Conservation (phyloP, 352 stramenopile species). For the Nothophytophthora sp. region DNA sequence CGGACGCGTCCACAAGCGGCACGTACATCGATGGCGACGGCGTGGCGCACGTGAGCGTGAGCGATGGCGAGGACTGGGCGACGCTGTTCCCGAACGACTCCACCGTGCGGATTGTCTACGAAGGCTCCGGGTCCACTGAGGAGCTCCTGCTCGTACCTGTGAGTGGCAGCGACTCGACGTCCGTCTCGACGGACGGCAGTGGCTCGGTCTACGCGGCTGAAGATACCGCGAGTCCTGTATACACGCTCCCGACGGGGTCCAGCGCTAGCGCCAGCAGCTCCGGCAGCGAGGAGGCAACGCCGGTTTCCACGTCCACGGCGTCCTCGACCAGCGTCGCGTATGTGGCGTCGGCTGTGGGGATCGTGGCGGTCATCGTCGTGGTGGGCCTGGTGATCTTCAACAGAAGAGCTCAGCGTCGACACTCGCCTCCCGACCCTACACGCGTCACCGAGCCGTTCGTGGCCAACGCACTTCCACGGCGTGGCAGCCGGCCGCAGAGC, state of each 20-base stretch:
- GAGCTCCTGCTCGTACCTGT: constrained; percentile 36
- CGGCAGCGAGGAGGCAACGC: constrained; percentile 4
- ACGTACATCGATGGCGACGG: constrained; percentile 24
- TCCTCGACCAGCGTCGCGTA: constrained; percentile 21
- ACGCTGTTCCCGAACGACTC: constrained; percentile 37
- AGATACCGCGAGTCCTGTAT: constrained; percentile 10
- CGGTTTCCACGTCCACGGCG: constrained; percentile 13
- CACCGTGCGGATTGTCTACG: constrained; percentile 46
- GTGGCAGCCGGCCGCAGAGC: constrained; percentile 18
- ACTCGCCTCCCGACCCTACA: constrained; percentile 18
- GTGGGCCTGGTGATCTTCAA: constrained; percentile 23
- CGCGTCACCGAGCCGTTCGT: constrained; percentile 27
- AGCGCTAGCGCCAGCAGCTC: constrained; percentile 17
- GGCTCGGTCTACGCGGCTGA: constrained; percentile 13
- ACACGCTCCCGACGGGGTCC: constrained; percentile 23
- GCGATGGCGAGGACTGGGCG: constrained; percentile 33
- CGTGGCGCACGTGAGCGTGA: constrained; percentile 35
- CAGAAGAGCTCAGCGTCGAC: constrained; percentile 22
- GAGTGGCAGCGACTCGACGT: constrained; percentile 11
- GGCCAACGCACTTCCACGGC: constrained; percentile 20
- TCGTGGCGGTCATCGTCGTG: constrained; percentile 26
- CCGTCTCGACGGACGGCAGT: constrained; percentile 7
- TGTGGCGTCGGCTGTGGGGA: constrained; percentile 24
- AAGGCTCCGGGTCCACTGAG: constrained; percentile 29
- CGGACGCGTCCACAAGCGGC: constrained; percentile 22